Conservation (phyloP, 2,329 filamentous ascomycete species). For the Fusarium hainanense region DNA sequence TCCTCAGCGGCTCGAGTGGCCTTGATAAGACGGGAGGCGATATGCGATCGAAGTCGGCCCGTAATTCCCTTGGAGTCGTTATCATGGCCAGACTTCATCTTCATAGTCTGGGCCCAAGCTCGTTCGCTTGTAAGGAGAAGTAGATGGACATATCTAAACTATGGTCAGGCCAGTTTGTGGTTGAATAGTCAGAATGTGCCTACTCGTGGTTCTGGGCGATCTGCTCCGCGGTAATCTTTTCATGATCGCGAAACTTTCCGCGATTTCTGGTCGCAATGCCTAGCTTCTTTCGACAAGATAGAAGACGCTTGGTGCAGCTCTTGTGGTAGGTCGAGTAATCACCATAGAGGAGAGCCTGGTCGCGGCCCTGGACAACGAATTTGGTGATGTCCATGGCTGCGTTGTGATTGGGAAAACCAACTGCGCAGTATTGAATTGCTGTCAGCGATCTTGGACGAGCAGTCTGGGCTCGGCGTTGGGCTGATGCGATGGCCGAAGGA, state of each 20-base stretch:
- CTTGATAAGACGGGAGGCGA: slow-evolving; percentile 87
- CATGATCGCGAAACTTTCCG: slow-evolving; percentile 82
- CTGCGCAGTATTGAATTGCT: not conserved
- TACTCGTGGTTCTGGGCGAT: slow-evolving; percentile 82
- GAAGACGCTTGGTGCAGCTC: slow-evolving; percentile 82
- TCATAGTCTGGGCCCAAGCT: slow-evolving; percentile 95
- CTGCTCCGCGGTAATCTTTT: slow-evolving; percentile 77
- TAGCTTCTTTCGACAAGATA: slow-evolving; percentile 85
- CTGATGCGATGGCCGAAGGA: slow-evolving; percentile 12
- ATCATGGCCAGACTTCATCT: slow-evolving; percentile 85
- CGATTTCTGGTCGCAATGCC: slow-evolving; percentile 85
- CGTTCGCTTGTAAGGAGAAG: slow-evolving; percentile 87
- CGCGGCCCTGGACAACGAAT: slow-evolving; percentile 81
- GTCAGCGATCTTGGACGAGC: not conserved
- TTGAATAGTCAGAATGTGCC: slow-evolving; percentile 42
- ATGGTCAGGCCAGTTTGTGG: slow-evolving; percentile 20
- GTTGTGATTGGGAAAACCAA: not conserved
- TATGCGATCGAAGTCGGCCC: slow-evolving; percentile 84
- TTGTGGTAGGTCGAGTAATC: slow-evolving; percentile 88
- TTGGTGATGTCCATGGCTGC: slow-evolving; percentile 86
- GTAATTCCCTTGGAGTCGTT: slow-evolving; percentile 83
- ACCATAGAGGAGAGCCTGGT: slow-evolving; percentile 86
- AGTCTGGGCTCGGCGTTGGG: not conserved
- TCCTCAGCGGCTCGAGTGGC: slow-evolving; percentile 76
- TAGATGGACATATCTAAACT: slow-evolving; percentile 76